Conservation (phyloP, 163 green algal genomes). For the Scenedesmus sp. region DNA sequence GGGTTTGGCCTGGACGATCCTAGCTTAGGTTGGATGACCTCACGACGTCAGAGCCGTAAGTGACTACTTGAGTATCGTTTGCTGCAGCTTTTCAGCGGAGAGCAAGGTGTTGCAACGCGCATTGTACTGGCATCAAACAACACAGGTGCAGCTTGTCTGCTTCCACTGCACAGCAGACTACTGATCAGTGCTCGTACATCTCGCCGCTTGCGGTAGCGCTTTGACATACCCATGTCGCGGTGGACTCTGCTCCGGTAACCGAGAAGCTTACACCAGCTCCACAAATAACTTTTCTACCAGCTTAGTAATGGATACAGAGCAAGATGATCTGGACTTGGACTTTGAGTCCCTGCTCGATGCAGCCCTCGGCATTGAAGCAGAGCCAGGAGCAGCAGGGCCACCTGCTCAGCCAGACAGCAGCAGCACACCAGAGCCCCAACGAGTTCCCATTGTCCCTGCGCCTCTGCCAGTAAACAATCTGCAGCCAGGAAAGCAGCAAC, state of each 20-base stretch:
- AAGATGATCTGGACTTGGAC: constrained; percentile 14
- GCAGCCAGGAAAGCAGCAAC: background rate
- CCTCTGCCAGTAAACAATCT: background rate
- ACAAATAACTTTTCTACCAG: background rate
- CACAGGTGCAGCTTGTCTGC: background rate
- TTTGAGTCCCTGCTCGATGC: constrained; percentile 35
- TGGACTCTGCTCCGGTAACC: background rate
- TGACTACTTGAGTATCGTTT: background rate
- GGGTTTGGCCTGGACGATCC: background rate
- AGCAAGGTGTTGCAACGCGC: background rate
- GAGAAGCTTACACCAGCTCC: background rate
- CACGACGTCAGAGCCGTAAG: background rate
- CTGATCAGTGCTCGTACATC: too few relatives aligned
- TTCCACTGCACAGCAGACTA: background rate
- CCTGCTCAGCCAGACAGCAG: background rate
- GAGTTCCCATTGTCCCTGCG: background rate
- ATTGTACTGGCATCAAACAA: background rate
- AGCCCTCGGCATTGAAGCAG: constrained; percentile 20
- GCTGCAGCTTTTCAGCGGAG: background rate
- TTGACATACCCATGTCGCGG: background rate
- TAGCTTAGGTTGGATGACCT: background rate
- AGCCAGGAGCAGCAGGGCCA: background rate
- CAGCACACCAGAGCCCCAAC: background rate
- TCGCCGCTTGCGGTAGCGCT: background rate
- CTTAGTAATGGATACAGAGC: background rate